These are phyloP conservation scores for Paecilomyces variotii DNA, from an alignment of 2,329 filamentous ascomycete species.

Conservation along the genomic window DNA sequence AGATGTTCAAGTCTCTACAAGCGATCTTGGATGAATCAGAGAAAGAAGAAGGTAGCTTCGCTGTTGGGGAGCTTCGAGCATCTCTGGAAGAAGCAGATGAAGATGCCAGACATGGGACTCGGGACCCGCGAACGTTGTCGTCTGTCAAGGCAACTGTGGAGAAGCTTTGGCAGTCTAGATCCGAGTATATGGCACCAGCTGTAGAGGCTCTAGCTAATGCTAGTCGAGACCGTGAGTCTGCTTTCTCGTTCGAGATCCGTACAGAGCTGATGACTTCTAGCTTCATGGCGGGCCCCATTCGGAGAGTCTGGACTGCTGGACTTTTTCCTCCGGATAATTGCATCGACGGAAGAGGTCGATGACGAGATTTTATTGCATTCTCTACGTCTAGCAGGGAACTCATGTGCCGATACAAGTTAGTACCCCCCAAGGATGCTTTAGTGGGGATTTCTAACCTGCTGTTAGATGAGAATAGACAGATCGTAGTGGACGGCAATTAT, in stretches of 20 bases:
- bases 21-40: slow-evolving; percentile 18
- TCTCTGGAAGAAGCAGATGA: slow-evolving; percentile 22
- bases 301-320: slow-evolving; percentile 33
- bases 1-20: slow-evolving; percentile 27
- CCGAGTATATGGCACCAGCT: slow-evolving; percentile 25
- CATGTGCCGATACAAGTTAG: slow-evolving; percentile 38
- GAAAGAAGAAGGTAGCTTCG: slow-evolving; percentile 14
- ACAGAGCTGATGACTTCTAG: slow-evolving; percentile 16
- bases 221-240: slow-evolving; percentile 33
- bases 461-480: slow-evolving; percentile 34
- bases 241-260: neutral
- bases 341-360: slow-evolving; percentile 21
- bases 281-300: slow-evolving; percentile 31
- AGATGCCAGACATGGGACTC: slow-evolving; percentile 13
- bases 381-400: slow-evolving; percentile 37
- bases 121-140: slow-evolving; percentile 15
- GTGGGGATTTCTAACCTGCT: slow-evolving; percentile 6
- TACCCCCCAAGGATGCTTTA: neutral
- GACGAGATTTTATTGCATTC: slow-evolving; percentile 30
- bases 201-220: slow-evolving; percentile 34
- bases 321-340: slow-evolving; percentile 33
- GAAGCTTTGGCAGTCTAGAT: slow-evolving; percentile 30
- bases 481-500: slow-evolving; percentile 32
- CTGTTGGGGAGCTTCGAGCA: slow-evolving; percentile 20
- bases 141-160: slow-evolving; percentile 20